These are phyloP conservation scores for Mrakia gelida DNA, from an alignment of 768 basidiomycete genomes.

Conservation along the genomic window DNA sequence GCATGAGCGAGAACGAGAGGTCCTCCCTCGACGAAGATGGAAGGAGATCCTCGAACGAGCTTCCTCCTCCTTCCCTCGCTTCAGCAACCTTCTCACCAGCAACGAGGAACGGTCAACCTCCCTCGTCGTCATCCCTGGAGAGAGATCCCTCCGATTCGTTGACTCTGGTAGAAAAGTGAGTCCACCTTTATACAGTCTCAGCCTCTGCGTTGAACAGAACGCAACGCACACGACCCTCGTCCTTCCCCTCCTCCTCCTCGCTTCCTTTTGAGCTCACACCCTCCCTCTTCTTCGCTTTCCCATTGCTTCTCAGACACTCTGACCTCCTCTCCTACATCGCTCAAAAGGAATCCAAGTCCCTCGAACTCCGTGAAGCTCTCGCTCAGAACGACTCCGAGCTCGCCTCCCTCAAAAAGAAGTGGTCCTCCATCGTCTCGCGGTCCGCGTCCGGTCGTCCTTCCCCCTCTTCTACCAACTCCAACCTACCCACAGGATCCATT, in stretches of 20 bases:
- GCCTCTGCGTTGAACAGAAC: too few species aligned
- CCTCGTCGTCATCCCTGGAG: not conserved
- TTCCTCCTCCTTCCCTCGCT: not conserved
- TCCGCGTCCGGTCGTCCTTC: not conserved
- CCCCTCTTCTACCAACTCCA: not conserved
- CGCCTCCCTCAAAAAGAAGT: conserved; percentile 23
- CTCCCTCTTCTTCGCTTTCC: too few species aligned
- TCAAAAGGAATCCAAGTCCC: conserved; percentile 19
- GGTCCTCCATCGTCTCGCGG: conserved; percentile 16
- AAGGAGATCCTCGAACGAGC: not conserved
- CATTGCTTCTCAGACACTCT: not conserved
- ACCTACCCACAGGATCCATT: not conserved
- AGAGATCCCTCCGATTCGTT: not conserved
- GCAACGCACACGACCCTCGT: not conserved
- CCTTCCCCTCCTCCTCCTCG: too few species aligned
- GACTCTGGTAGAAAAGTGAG: conserved; percentile 27
- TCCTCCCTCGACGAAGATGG: not conserved
- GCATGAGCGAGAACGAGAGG: not conserved
- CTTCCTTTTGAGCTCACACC: not conserved
- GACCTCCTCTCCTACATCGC: conserved; percentile 29
- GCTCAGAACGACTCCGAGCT: conserved; percentile 24
- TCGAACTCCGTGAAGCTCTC: conserved; percentile 25
- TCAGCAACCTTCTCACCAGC: not conserved
- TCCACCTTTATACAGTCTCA: not conserved
- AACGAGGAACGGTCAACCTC: not conserved